Evolutionary conservation across 176 grass and related monocot genomes (phyloP).

Genomic region (Pontederia paniculata): DNA sequence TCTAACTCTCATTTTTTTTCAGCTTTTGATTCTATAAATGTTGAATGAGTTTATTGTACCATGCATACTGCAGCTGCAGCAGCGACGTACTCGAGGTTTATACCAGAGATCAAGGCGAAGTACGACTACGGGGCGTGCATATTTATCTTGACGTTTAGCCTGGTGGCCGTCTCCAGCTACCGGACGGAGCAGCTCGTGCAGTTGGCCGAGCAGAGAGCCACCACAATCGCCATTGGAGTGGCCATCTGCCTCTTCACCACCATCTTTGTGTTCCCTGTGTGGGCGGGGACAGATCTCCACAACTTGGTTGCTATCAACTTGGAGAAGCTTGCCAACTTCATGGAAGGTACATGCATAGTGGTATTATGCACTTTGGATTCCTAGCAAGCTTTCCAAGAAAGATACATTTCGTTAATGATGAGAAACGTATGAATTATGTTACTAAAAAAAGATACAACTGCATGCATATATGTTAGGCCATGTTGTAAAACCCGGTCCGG

Average conservation of each 20-base stretch:
- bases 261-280: conserved; percentile 51
- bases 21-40: too few species aligned
- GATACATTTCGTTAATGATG: too few species aligned
- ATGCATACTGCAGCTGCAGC: conserved; percentile 33
- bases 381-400: too few species aligned
- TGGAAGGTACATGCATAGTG: conserved; percentile 33
- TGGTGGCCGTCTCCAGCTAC: conserved; percentile 84
- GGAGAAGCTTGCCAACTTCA: conserved; percentile 50
- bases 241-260: conserved; percentile 54
- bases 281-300: conserved; percentile 81
- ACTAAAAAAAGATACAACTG: too few species aligned
- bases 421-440: too few species aligned
- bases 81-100: conserved; percentile 75
- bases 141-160: conserved; percentile 89
- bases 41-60: too few species aligned
- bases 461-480: too few species aligned
- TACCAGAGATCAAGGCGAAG: conserved; percentile 70
- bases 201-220: conserved; percentile 58
- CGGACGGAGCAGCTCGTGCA: conserved; percentile 53
- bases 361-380: too few species aligned
- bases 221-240: conserved; percentile 66
- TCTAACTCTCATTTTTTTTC: too few species aligned
- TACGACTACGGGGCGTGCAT: conserved; percentile 87
- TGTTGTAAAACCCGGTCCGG: too few species aligned
- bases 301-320: conserved; percentile 49